Base-by-base conservation (phyloP, 371 early-diverging fungal species). In the Mucor circinelloides region DNA sequence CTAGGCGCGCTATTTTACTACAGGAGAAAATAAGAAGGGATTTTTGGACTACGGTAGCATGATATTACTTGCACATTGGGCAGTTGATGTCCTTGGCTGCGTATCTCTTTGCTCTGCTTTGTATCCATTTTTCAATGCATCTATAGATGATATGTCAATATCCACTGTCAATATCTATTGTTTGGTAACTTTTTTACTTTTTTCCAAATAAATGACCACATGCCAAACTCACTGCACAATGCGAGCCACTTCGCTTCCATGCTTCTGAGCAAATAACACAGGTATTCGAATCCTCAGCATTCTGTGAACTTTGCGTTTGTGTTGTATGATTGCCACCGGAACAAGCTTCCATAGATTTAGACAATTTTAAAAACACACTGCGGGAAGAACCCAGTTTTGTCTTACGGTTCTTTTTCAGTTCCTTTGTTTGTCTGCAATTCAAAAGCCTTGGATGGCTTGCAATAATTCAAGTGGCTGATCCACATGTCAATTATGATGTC, bases 181-280 rank as follows among this genome's bases (percentile, higher is more conserved):
- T 9, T n/a, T n/a, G n/a, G n/a, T n/a, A n/a, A 12, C 23, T 15
- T 6, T 15, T 36, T 61, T 57, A 59, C 72, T 48, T 71, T 63
- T 67, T 54, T 19, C 72, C 72, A 64, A 71, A 71, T 30, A 71
- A 50, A 56, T 73, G 73, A 1, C 73, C 73, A 56, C 73, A 73
- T 8, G 55, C 55, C 25, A 73, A 57, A 64, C 70, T 69, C 8
- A 69, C 64, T 46, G 60, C 27, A 27, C 63, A 32, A 60, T 73
- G 73, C 2, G 28, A 9, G 5, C 70, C 73, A 31, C 34, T 54
- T 25, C 32, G 42, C 21, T 36, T 57, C 73, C 73, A 73, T 34
- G 31, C 31, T 8, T 69, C 67, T 12, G 60, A 64, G 64, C 73
- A 73, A 27, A 73, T 63, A 9, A 38, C 40, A 60, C 73, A 73